Conservation (phyloP, 2,329 filamentous ascomycete genomes). For the Hirsutella rhossiliensis region DNA sequence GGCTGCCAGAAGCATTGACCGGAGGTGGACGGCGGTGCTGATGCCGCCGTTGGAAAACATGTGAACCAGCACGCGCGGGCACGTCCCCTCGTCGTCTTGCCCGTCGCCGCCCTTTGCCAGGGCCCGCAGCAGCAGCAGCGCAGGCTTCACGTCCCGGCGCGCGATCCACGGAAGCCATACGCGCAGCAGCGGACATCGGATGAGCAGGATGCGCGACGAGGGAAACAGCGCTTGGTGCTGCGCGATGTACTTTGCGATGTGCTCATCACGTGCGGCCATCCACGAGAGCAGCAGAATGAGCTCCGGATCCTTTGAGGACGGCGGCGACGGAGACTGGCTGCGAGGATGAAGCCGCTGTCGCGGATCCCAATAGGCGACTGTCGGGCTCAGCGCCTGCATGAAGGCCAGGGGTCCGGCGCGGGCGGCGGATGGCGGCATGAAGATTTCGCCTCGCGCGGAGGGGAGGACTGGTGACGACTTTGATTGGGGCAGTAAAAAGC, state of each 20-base stretch:
- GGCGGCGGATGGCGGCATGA: neutral
- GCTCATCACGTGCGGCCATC: conserved; percentile 37
- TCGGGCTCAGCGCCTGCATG: conserved; percentile 25
- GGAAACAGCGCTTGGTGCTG: conserved; percentile 33
- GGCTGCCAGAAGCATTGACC: conserved; percentile 8
- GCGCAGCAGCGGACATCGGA: conserved; percentile 27
- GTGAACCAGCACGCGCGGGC: conserved; percentile 29
- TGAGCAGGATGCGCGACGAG: conserved; percentile 30
- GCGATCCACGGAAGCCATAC: conserved; percentile 20
- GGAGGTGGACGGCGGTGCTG: conserved; percentile 25
- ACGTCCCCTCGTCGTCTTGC: conserved; percentile 4
- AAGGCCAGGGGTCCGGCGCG: conserved; percentile 14
- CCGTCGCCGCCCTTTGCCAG: conserved; percentile 12
- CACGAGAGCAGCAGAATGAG: conserved; percentile 36
- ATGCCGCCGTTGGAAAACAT: conserved; percentile 41
- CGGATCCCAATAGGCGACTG: conserved; percentile 23
- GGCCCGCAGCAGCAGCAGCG: conserved; percentile 25
- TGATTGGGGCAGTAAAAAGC: too few relatives aligned
- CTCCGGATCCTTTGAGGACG: conserved; percentile 20
- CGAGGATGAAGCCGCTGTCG: neutral
- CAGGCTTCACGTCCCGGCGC: conserved; percentile 22
- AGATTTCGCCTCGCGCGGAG: too few relatives aligned
- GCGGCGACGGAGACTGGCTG: neutral
- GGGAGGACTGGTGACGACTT: too few relatives aligned
- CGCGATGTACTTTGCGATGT: conserved; percentile 39